Base-by-base conservation (phyloP, 345 rosid species). In the Toxicodendron radicans region DNA sequence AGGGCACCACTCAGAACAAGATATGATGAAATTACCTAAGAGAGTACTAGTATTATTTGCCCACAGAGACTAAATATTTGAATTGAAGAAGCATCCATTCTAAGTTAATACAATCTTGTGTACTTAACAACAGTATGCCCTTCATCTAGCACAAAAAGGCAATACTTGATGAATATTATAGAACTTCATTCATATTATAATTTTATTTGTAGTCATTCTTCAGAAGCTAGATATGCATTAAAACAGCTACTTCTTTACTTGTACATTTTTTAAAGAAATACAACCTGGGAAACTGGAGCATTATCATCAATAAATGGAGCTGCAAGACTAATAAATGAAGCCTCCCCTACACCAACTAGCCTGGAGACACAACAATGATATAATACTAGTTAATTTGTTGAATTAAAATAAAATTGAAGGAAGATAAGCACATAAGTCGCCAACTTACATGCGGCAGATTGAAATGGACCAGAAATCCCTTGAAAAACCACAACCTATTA, bases 261-360 rank as follows among this genome's bases (percentile, higher is more conserved):
- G 12, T 59, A 48, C 46, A 10, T 46, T 46, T 45, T 60, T 1
- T n/a, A 70, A 49, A 49, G 58, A 52, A 72, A 64, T n/a, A 66
- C 56, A 73, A 95, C 99, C 99, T 95, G 87, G 57, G 83, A 68
- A 35, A 54, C 83, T 33, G 99, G 99, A 64, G 99, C 99, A 78
- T 90, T 92, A 73, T 95, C 99, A 76, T 95, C 99, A 38, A 95
- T 95, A 77, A 91, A 95, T 27, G 99, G 99, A 32, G 99, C 98
- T 24, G 99, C 99, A 3, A 95, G 96, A 80, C 99, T 95, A 72
- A 95, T 87, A 76, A 95, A 95, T 58, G 99, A 95, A 75, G 99
- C 99, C 77, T 95, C 99, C 43, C 99, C 99, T 82, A 91, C 94
- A 83, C 99, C 99, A 67, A 92, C 99, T 32, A 95, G 54, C 99